phyloP scores from a whole-genome alignment of 352 stramenopile genomes.

The Phytophthora macrochlamydospora region DNA sequence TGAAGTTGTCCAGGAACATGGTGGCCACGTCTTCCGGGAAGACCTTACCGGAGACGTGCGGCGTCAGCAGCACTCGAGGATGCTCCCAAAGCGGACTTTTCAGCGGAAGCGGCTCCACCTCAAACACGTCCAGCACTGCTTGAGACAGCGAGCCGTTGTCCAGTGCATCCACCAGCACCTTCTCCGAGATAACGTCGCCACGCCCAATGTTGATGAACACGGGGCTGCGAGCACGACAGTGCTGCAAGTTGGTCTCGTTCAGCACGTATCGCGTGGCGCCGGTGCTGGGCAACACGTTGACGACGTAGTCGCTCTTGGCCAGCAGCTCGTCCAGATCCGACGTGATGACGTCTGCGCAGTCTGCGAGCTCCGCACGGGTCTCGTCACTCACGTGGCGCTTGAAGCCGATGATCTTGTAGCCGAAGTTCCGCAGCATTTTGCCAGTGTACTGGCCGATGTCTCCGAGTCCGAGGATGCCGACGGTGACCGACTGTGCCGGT shows the following conservation, averaged over 20 bases:
- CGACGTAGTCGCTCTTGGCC: slow-evolving; percentile 69
- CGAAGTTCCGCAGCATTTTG: slow-evolving; percentile 42
- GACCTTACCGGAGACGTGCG: slow-evolving; percentile 82
- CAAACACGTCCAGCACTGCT: slow-evolving; percentile 72
- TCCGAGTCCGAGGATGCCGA: slow-evolving; percentile 53
- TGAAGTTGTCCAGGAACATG: slow-evolving; percentile 73
- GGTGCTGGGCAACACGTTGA: slow-evolving; percentile 87
- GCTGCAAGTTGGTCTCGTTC: slow-evolving; percentile 45
- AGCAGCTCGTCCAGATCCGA: slow-evolving; percentile 57
- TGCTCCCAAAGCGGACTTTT: slow-evolving; percentile 71
- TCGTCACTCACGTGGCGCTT: slow-evolving; percentile 44
- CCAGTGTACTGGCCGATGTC: slow-evolving; percentile 60
- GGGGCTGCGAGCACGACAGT: slow-evolving; percentile 51
- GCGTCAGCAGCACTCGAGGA: slow-evolving; percentile 70
- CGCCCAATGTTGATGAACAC: slow-evolving; percentile 90
- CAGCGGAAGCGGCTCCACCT: slow-evolving; percentile 55
- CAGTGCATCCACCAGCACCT: slow-evolving; percentile 61
- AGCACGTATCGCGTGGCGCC: slow-evolving; percentile 67
- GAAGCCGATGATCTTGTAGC: slow-evolving; percentile 62
- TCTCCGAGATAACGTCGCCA: slow-evolving; percentile 79
- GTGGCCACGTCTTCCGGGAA: slow-evolving; percentile 75
- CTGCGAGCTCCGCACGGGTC: slow-evolving; percentile 18
- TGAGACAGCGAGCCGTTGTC: slow-evolving; percentile 60
- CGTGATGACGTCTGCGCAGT: slow-evolving; percentile 41
- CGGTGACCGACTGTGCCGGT: slow-evolving; percentile 40